A percentile compares a stretch with the other conserved stretches of the same genome.
Evolutionary conservation across 108 stramenopile genomes (phyloP).

Genomic region (Seminavis robusta): DNA sequence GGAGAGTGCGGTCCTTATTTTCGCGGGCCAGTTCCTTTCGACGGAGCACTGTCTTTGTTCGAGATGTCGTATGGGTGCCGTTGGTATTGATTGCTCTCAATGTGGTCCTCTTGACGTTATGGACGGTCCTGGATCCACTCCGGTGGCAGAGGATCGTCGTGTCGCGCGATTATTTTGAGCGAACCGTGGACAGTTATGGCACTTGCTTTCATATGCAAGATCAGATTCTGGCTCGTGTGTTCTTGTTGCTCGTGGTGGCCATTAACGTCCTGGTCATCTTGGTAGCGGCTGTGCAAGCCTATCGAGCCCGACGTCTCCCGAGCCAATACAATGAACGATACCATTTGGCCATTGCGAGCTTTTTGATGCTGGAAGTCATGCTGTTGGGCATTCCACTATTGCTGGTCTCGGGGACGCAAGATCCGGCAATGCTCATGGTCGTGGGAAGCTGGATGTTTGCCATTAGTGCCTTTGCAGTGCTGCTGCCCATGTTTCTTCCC

Average conservation of each 20-base stretch:
- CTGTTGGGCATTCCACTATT: constrained; percentile 27
- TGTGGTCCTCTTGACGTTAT: constrained; percentile 26
- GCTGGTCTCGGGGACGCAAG: constrained; percentile 8
- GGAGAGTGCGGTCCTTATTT: constrained; percentile 38
- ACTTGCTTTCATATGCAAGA: not conserved
- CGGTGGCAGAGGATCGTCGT: constrained; percentile 27
- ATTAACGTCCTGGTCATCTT: constrained; percentile 13
- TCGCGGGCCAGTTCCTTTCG: constrained; percentile 9
- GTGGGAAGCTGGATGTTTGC: constrained; percentile 8
- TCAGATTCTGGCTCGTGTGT: constrained; percentile 3
- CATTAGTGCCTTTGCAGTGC: constrained; percentile 8
- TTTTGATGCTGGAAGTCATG: constrained; percentile 14
- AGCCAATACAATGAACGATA: constrained; percentile 22
- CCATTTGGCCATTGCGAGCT: constrained; percentile 22
- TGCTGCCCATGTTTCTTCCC: constrained; percentile 29
- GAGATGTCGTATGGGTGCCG: constrained; percentile 44
- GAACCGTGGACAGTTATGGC: not conserved
- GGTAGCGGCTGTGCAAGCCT: constrained; percentile 27
- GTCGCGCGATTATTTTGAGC: not conserved
- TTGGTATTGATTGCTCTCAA: constrained; percentile 20
- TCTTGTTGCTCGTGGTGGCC: no score
- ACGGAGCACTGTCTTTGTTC: constrained; percentile 37
- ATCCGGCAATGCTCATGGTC: constrained; percentile 11
- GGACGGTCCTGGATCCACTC: constrained; percentile 48
- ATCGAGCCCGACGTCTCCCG: constrained; percentile 16